Evolutionary conservation across 2,329 filamentous ascomycete species (phyloP).

Genomic region (Ophiognomonia clavigignenti-juglandacearum): DNA sequence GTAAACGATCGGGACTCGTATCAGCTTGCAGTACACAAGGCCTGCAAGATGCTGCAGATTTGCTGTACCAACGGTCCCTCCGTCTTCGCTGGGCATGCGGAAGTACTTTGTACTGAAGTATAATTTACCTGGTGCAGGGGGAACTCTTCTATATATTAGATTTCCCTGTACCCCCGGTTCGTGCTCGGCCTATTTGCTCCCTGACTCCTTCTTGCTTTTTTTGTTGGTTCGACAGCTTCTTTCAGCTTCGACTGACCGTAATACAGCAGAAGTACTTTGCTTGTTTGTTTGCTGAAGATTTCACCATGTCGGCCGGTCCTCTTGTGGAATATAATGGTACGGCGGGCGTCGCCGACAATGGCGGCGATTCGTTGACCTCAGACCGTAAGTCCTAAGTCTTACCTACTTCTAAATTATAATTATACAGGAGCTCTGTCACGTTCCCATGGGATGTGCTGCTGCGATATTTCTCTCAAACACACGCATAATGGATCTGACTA

Average conservation of each 20-base stretch:
- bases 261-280: background rate
- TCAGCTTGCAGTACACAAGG: background rate
- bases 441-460: constrained; percentile 21
- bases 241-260: too few relatives aligned
- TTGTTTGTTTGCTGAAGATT: background rate
- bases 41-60: background rate
- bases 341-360: constrained; percentile 37
- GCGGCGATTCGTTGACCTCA: constrained; percentile 51
- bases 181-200: too few relatives aligned
- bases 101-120: background rate
- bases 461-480: constrained; percentile 15
- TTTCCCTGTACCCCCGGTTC: too few relatives aligned
- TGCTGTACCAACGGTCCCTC: background rate
- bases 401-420: constrained; percentile 35
- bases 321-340: constrained; percentile 46
- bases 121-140: too few relatives aligned
- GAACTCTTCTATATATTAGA: too few relatives aligned
- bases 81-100: background rate
- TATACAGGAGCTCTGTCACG: background rate
- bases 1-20: background rate
- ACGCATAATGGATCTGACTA: constrained; percentile 35
- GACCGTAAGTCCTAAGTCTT: constrained; percentile 89
- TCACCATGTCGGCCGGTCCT: constrained; percentile 28
- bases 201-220: too few relatives aligned
- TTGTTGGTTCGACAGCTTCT: too few relatives aligned